Percentiles rank a stretch among this genome's conserved stretches.
Evolutionary conservation across 352 stramenopile genomes (phyloP).

Genomic region (Phytopythium ostracodes): DNA sequence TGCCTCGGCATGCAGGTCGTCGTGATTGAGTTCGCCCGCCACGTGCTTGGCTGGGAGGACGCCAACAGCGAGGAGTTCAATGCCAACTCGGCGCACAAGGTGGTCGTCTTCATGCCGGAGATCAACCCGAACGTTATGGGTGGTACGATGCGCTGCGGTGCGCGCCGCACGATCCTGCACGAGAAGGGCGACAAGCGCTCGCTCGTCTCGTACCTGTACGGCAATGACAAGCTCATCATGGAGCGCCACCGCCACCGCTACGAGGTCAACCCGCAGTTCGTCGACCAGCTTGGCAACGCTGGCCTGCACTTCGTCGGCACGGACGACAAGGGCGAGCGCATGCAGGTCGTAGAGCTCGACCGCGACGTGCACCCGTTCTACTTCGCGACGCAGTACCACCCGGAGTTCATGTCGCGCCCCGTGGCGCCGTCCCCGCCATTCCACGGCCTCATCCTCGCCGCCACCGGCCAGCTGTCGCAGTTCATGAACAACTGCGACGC

Average conservation of each 20-base stretch:
- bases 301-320: constrained; percentile 98
- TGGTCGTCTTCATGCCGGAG: constrained; percentile 99
- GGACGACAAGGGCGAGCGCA: constrained; percentile 95
- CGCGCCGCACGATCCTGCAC: constrained; percentile 92
- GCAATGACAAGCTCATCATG: constrained; percentile 84
- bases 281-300: constrained; percentile 84
- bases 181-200: constrained; percentile 83
- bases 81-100: constrained; percentile 81
- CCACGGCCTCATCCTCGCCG: constrained; percentile 93
- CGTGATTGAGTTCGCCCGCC: constrained; percentile 97
- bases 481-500: constrained; percentile 54
- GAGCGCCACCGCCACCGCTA: constrained; percentile 99
- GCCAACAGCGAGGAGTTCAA: constrained; percentile 97
- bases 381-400: constrained; percentile 99
- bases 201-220: constrained; percentile 91
- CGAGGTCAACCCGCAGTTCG: constrained; percentile 97
- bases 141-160: constrained; percentile 99
- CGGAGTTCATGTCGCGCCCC: constrained; percentile 98
- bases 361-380: constrained; percentile 97
- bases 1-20: constrained; percentile 96
- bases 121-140: constrained; percentile 98
- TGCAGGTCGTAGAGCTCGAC: constrained; percentile 99
- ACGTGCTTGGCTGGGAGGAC: constrained; percentile 90
- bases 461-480: constrained; percentile 66
- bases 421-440: constrained; percentile 97